Conservation (phyloP, 2,329 filamentous ascomycete species). For the Penicillium oxalicum region DNA sequence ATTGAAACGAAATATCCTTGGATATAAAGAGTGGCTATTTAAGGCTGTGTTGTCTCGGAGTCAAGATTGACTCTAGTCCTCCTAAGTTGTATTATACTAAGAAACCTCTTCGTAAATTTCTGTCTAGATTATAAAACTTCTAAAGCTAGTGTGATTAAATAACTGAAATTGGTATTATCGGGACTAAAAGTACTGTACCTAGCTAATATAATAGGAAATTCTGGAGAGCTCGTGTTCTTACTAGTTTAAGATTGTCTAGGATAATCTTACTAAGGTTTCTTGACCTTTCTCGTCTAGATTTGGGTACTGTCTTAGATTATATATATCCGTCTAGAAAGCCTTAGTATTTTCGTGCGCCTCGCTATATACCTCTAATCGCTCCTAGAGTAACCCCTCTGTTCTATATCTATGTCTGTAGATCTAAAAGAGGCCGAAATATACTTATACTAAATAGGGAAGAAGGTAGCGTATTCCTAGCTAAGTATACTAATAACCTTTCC, state of each 20-base stretch:
- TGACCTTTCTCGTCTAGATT: slow-evolving; percentile 16
- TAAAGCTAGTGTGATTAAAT: background rate
- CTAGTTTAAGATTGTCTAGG: slow-evolving; percentile 2
- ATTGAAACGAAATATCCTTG: no score
- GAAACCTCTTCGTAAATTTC: no score
- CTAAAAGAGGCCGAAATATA: slow-evolving; percentile 28
- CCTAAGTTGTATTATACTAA: no score
- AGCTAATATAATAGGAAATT: background rate
- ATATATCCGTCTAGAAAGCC: slow-evolving; percentile 17
- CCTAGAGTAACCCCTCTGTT: slow-evolving; percentile 20
- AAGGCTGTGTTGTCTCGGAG: no score
- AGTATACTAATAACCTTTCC: slow-evolving; percentile 23
- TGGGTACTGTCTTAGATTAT: slow-evolving; percentile 15
- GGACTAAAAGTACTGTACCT: background rate
- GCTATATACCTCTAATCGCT: slow-evolving; percentile 12
- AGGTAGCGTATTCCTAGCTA: slow-evolving; percentile 30
- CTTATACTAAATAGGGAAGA: slow-evolving; percentile 25
- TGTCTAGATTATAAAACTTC: background rate
- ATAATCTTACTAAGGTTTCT: slow-evolving; percentile 10
- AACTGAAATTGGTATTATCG: background rate
- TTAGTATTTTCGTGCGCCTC: slow-evolving; percentile 16
- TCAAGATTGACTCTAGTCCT: no score
- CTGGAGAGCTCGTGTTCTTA: background rate
- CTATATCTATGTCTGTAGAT: slow-evolving; percentile 16
- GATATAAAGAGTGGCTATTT: no score